A percentile compares a stretch with the other conserved stretches of the same genome.
Conservation (phyloP, 129 eudicot genomes). For the Sambucus nigra region DNA sequence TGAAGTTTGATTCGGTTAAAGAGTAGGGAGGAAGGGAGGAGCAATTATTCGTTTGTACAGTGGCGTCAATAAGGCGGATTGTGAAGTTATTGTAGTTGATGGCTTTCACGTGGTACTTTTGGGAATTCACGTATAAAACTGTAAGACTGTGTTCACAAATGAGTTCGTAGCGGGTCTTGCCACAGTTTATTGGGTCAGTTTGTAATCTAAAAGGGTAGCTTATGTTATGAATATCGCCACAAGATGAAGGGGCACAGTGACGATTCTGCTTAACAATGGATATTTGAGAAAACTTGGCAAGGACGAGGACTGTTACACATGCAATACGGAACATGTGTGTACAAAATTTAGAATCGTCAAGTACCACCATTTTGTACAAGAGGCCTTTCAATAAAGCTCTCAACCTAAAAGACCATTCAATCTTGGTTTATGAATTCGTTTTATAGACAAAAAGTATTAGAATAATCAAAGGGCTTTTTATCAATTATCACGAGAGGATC, state of each 20-base stretch:
- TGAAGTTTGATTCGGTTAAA: background rate
- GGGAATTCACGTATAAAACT: background rate
- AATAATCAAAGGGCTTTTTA: too few species aligned
- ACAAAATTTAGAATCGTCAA: too few species aligned
- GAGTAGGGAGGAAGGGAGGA: constrained; percentile 20
- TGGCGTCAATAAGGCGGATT: constrained; percentile 7
- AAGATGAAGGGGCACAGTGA: constrained; percentile 22
- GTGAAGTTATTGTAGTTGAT: constrained; percentile 18
- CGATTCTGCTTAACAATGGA: background rate
- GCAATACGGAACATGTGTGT: background rate
- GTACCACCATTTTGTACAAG: too few species aligned
- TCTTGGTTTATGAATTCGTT: too few species aligned
- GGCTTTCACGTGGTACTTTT: constrained; percentile 13
- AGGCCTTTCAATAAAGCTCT: too few species aligned
- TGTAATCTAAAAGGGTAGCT: background rate
- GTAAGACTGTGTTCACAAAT: constrained; percentile 16
- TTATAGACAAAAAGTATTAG: too few species aligned
- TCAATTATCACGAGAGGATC: too few species aligned
- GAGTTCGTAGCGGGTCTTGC: constrained; percentile 16
- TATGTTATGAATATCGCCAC: too few species aligned
- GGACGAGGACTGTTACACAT: background rate
- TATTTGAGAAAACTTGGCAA: background rate
- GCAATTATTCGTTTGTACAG: background rate
- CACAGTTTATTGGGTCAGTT: constrained; percentile 13
- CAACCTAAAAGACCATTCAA: too few species aligned